These are phyloP conservation scores for Schwanniomyces vanrijiae DNA, from an alignment of 805 yeast genomes.

Conservation along the genomic window DNA sequence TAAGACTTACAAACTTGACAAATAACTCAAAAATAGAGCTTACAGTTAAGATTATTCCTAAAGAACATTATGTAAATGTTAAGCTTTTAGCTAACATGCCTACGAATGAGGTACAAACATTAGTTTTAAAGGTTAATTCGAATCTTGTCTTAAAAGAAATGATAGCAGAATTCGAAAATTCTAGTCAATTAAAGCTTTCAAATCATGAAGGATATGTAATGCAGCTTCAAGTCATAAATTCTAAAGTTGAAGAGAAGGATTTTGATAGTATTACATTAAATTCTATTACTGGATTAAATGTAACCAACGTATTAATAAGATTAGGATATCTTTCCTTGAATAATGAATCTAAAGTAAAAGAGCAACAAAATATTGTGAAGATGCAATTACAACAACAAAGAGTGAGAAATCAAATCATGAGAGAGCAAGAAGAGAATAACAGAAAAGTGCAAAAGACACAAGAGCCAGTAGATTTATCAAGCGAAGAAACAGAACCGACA, in stretches of 20 bases:
- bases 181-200: neutral
- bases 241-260: slow-evolving; percentile 7
- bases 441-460: slow-evolving; percentile 9
- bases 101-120: slow-evolving; percentile 3
- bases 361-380: slow-evolving; percentile 20
- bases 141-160: neutral
- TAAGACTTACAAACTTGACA: slow-evolving; percentile 30
- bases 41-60: slow-evolving; percentile 5
- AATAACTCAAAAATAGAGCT: slow-evolving; percentile 35
- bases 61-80: slow-evolving; percentile 12
- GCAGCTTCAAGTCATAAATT: slow-evolving; percentile 16
- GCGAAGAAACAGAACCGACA: neutral
- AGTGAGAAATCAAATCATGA: slow-evolving; percentile 10
- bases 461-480: neutral
- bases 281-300: slow-evolving; percentile 18
- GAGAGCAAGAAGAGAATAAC: slow-evolving; percentile 7
- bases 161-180: slow-evolving; percentile 4
- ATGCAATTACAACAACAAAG: slow-evolving; percentile 19
- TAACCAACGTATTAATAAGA: slow-evolving; percentile 24
- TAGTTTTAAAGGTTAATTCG: slow-evolving; percentile 3
- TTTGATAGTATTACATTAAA: slow-evolving; percentile 12
- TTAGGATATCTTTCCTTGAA: slow-evolving; percentile 11
- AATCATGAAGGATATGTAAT: slow-evolving; percentile 1
- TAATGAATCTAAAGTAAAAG: slow-evolving; percentile 8
- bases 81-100: slow-evolving; percentile 14